Percentiles rank a stretch among this genome's conserved stretches.
phyloP scores from a whole-genome alignment of 106 monocot genomes.

The Apostasia shenzhenica region DNA sequence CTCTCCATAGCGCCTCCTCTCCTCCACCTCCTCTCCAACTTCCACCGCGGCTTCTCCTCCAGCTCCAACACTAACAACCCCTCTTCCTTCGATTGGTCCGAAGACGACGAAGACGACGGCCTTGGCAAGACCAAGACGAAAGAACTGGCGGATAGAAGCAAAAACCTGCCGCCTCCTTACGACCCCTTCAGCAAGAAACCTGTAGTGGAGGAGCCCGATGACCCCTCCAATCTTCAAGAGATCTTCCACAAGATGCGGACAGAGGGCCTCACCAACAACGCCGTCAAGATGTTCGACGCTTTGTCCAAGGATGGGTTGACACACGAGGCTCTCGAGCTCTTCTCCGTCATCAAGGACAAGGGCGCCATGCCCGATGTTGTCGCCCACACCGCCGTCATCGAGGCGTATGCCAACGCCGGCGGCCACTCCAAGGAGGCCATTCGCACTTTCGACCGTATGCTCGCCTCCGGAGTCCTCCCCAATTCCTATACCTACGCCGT shows the following conservation, averaged over 20 bases:
- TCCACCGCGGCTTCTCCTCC: conserved; percentile 17
- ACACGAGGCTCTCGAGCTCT: conserved; percentile 89
- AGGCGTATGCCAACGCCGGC: conserved; percentile 86
- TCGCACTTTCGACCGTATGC: conserved; percentile 74
- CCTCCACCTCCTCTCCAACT: conserved; percentile 13
- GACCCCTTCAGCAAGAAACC: conserved; percentile 95
- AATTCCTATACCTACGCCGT: conserved; percentile 83
- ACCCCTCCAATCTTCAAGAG: conserved; percentile 80
- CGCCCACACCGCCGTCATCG: conserved; percentile 93
- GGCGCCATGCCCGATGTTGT: conserved; percentile 93
- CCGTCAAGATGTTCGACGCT: conserved; percentile 99
- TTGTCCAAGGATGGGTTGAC: conserved; percentile 88
- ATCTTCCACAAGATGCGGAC: conserved; percentile 88
- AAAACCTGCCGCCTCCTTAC: conserved; percentile 70
- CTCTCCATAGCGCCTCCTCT: neutral
- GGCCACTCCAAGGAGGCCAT: conserved; percentile 69
- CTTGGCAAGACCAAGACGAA: neutral
- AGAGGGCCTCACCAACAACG: conserved; percentile 71
- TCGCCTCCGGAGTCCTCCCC: conserved; percentile 73
- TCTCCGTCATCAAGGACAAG: conserved; percentile 86
- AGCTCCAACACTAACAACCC: conserved; percentile 55
- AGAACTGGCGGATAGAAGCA: conserved; percentile 12
- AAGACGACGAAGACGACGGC: conserved; percentile 26
- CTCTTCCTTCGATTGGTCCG: conserved; percentile 95
- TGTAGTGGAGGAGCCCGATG: conserved; percentile 37